These are phyloP conservation scores for Wallemia hederae DNA, from an alignment of 1,284 basidiomycete species.

Conservation along the genomic window DNA sequence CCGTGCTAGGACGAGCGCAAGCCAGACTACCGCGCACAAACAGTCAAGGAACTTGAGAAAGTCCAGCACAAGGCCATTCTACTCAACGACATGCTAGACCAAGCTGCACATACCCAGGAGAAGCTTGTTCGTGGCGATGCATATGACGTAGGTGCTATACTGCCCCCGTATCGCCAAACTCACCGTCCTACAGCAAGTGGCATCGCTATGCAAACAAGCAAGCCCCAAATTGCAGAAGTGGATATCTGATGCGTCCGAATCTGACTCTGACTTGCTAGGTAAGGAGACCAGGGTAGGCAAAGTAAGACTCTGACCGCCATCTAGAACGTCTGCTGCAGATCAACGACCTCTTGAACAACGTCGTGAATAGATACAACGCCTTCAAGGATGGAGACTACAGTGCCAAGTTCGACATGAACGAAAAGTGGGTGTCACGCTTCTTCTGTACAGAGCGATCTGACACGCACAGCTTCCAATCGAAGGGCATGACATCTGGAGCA, in stretches of 20 bases:
- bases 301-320: not conserved
- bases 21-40: constrained; percentile 72
- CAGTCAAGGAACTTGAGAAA: constrained; percentile 68
- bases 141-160: constrained; percentile 45
- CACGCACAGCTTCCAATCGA: not conserved
- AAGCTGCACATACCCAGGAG: constrained; percentile 27
- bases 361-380: constrained; percentile 62
- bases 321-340: constrained; percentile 72
- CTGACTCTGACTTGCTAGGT: constrained; percentile 67
- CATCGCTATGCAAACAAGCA: constrained; percentile 46
- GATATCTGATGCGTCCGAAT: constrained; percentile 65
- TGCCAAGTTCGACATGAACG: constrained; percentile 10
- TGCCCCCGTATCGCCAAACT: no score
- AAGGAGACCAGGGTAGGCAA: constrained; percentile 9
- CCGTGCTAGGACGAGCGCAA: constrained; percentile 46
- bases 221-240: constrained; percentile 90
- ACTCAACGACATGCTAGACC: constrained; percentile 88
- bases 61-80: constrained; percentile 79
- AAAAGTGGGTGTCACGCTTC: not conserved
- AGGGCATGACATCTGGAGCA: not conserved
- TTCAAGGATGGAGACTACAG: constrained; percentile 66
- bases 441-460: not conserved
- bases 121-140: constrained; percentile 40
- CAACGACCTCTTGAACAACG: constrained; percentile 90
- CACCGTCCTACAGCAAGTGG: constrained; percentile 41